Base-by-base conservation (phyloP, 176 grass and related monocot genomes). In the Triticum dicoccoides region DNA sequence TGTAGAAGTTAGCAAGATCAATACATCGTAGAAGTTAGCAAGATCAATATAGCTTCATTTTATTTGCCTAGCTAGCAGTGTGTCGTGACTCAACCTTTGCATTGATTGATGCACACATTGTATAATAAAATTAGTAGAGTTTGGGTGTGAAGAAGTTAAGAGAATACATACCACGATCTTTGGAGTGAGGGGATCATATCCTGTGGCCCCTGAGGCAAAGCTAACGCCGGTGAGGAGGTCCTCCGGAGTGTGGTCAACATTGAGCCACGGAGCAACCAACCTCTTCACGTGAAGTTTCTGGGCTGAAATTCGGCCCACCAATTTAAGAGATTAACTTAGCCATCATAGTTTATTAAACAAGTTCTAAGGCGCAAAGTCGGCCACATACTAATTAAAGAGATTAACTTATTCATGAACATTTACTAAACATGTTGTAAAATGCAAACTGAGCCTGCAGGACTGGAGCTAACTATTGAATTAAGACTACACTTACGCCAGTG, bases 181-280 rank as follows among this genome's bases (percentile, higher is more conserved):
- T 4, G 96, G 78, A 2, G 96, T 98, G 7, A 94, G 90, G 12
- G 93, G 93, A 44, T 98, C 94, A 76, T 89, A 97, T 11, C 94
- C 94, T 0, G 94, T 97, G 25, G 88, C 94, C 2, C 94, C 94
- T 0, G 94, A 97, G 24, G 94, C 94, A 79, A 97, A 97, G 89
- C 94, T 97, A 4, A 97, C 94, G 67, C 94, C 94, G 21, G 94
- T 97, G 13, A 84, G 72, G 11, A 97, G 86, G 34, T 97, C 94
- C 65, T 92, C 63, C 27, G 92, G 88, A 18, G 80, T 86, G 44
- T 87, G 86, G 2, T 82, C 69, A 0, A 62, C 82, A 49, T 92
- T 84, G 1, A 94, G 29, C 82, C 91, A 97, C 3, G 90, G 38
- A 15, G 92, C 80, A 9, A 97, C 41, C 27, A 92, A 65, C 42